These are phyloP conservation scores for Phytophthora pisi DNA, from an alignment of 352 stramenopile species.

Conservation along the genomic window DNA sequence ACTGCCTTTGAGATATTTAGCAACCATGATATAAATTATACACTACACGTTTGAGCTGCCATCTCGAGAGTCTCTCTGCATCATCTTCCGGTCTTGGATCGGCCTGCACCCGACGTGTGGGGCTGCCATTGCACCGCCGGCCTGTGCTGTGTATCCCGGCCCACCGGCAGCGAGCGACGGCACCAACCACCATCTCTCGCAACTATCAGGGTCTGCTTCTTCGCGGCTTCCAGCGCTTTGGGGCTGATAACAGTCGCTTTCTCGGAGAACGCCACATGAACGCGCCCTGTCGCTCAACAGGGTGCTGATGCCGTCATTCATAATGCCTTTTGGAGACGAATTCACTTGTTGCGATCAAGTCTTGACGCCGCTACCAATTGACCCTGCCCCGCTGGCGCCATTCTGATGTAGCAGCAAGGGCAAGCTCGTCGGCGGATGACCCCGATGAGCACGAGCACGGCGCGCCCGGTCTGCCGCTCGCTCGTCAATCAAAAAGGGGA, in stretches of 20 bases:
- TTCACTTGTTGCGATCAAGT: not conserved
- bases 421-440: not conserved
- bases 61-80: not conserved
- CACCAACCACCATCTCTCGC: too few species aligned
- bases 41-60: slow-evolving; percentile 16
- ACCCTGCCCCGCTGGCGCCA: not conserved
- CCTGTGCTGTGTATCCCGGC: too few species aligned
- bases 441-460: not conserved
- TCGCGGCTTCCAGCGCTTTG: not conserved
- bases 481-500: slow-evolving; percentile 4
- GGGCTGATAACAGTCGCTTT: slow-evolving; percentile 16
- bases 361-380: not conserved
- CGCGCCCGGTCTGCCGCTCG: slow-evolving; percentile 1
- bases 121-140: not conserved
- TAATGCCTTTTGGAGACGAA: too few species aligned
- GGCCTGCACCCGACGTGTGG: not conserved
- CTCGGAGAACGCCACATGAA: slow-evolving; percentile 19
- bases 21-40: slow-evolving; percentile 45
- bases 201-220: not conserved
- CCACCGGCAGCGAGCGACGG: too few species aligned
- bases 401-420: not conserved
- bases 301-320: not conserved
- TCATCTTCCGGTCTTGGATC: not conserved
- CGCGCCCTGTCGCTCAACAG: slow-evolving; percentile 2
- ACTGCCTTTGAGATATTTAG: slow-evolving; percentile 37